Conservation (phyloP, 1,284 basidiomycete genomes). For the Xerocomus minutiporus region DNA sequence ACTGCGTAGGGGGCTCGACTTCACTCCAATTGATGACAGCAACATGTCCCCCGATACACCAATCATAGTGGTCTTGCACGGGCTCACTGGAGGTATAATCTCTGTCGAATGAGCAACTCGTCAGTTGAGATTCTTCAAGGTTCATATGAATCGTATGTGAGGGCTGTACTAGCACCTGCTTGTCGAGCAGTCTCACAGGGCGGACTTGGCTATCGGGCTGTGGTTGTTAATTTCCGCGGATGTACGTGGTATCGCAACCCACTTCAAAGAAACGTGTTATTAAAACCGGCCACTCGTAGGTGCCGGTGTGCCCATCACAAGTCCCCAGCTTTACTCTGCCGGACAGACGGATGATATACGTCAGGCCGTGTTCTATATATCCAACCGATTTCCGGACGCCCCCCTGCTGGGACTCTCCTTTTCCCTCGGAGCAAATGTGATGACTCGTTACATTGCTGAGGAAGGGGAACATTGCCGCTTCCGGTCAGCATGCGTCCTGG, state of each 20-base stretch:
- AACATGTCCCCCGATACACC: constrained; percentile 62
- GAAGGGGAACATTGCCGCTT: constrained; percentile 79
- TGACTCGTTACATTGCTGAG: constrained; percentile 90
- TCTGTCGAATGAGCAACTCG: neutral
- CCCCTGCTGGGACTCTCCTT: constrained; percentile 87
- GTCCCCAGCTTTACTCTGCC: constrained; percentile 82
- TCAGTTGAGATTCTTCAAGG: constrained; percentile 42
- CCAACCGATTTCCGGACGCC: constrained; percentile 71
- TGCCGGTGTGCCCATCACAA: constrained; percentile 79
- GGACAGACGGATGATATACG: constrained; percentile 84
- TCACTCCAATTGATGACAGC: constrained; percentile 56
- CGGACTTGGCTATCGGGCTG: constrained; percentile 82
- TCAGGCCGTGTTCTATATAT: constrained; percentile 75
- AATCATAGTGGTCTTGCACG: constrained; percentile 81
- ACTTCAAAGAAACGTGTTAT: constrained; percentile 10
- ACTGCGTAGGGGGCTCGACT: constrained; percentile 61
- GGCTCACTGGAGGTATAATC: constrained; percentile 74
- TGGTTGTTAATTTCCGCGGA: constrained; percentile 89
- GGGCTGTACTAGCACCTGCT: constrained; percentile 71
- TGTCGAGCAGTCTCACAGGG: constrained; percentile 66
- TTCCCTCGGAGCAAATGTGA: constrained; percentile 89
- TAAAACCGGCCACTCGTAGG: constrained; percentile 38
- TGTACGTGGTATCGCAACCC: constrained; percentile 49
- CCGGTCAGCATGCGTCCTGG: constrained; percentile 71
- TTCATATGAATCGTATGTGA: constrained; percentile 85